These are phyloP conservation scores for Fraxinus quadrangulata DNA, from an alignment of 257 asterid genomes.

Conservation along the genomic window DNA sequence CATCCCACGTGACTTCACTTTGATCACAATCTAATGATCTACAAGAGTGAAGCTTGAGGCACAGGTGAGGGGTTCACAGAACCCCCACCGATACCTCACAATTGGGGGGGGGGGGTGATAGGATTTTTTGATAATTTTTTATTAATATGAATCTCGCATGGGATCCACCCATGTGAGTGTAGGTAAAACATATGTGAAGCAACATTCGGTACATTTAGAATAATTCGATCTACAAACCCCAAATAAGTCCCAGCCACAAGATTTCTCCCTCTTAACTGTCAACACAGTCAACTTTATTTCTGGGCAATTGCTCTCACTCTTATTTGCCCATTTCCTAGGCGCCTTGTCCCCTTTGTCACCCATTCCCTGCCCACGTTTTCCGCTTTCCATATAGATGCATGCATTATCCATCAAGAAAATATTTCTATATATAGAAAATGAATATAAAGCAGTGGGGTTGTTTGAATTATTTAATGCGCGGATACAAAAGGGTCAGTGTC, in stretches of 20 bases:
- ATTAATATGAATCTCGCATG: no score
- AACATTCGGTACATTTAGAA: no score
- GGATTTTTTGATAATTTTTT: no score
- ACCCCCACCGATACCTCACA: no score
- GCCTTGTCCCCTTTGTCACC: constrained; percentile 49
- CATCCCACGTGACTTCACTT: background rate
- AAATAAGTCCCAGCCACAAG: constrained; percentile 3
- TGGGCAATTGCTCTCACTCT: constrained; percentile 33
- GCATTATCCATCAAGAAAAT: background rate
- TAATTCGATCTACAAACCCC: no score
- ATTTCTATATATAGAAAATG: constrained; percentile 39
- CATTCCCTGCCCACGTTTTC: constrained; percentile 48
- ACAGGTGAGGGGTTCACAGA: no score
- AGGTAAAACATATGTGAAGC: no score
- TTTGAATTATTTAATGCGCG: constrained; percentile 25
- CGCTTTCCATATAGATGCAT: constrained; percentile 40
- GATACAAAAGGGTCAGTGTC: constrained; percentile 21
- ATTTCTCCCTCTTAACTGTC: constrained; percentile 23
- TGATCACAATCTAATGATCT: background rate
- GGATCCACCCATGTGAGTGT: no score
- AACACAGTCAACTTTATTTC: constrained; percentile 25
- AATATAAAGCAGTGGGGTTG: background rate
- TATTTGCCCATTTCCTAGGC: constrained; percentile 43
- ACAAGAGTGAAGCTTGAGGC: no score
- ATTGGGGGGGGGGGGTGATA: no score